These are phyloP conservation scores for Ophiostoma sp. DNA, from an alignment of 2,329 filamentous ascomycete genomes.

Conservation along the genomic window DNA sequence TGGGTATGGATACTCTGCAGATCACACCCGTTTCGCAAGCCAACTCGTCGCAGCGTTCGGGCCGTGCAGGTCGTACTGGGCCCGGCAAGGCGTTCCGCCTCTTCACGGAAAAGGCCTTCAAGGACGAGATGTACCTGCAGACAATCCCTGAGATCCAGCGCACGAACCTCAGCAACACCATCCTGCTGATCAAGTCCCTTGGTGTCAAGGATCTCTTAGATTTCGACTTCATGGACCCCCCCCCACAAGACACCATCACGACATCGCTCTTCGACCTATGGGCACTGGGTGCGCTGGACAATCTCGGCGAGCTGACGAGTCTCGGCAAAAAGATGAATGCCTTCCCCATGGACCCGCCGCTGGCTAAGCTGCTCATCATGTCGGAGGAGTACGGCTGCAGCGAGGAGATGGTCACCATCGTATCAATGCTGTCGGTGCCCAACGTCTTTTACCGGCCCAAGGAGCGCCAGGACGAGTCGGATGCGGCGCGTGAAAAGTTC, in stretches of 20 bases:
- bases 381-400: slow-evolving; percentile 85
- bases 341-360: slow-evolving; percentile 94
- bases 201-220: slow-evolving; percentile 91
- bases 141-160: slow-evolving; percentile 97
- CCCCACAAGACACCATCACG: slow-evolving; percentile 94
- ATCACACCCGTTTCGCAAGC: slow-evolving; percentile 97
- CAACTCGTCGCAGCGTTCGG: slow-evolving; percentile 88
- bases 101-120: slow-evolving; percentile 90
- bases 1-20: slow-evolving; percentile 98
- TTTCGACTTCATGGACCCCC: slow-evolving; percentile 99
- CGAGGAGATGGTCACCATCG: slow-evolving; percentile 97
- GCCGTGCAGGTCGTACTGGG: slow-evolving; percentile 87
- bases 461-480: slow-evolving; percentile 92
- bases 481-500: slow-evolving; percentile 93
- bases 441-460: slow-evolving; percentile 96
- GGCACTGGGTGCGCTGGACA: slow-evolving; percentile 89
- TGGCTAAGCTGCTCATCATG: slow-evolving; percentile 92
- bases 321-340: slow-evolving; percentile 91
- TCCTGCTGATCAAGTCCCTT: slow-evolving; percentile 86
- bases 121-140: slow-evolving; percentile 92
- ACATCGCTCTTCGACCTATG: slow-evolving; percentile 97
- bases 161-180: slow-evolving; percentile 91
- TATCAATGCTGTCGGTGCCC: slow-evolving; percentile 94
- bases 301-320: slow-evolving; percentile 82
- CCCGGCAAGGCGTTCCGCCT: slow-evolving; percentile 93